These are phyloP conservation scores for Penicillium olsonii DNA, from an alignment of 2,329 filamentous ascomycete genomes.

Conservation along the genomic window DNA sequence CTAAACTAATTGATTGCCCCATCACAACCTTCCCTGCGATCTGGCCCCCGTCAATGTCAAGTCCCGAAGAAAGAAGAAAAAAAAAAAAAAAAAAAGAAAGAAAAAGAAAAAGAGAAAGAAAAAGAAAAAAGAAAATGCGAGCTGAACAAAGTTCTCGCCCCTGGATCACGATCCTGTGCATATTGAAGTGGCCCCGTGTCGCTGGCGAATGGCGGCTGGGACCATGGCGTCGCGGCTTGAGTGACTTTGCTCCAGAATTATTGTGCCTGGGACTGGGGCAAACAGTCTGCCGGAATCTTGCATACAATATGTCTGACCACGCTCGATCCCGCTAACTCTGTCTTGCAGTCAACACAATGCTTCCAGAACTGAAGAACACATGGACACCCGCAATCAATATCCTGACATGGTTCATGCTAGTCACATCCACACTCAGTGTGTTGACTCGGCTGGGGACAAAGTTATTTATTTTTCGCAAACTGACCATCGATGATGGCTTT, in stretches of 20 bases:
- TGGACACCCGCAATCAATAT: conserved; percentile 27
- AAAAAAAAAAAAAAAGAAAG: too few species aligned
- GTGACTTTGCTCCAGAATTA: not conserved
- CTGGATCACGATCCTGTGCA: too few species aligned
- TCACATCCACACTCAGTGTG: conserved; percentile 25
- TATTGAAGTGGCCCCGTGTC: too few species aligned
- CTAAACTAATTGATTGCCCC: too few species aligned
- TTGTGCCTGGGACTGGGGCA: not conserved
- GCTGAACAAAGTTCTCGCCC: too few species aligned
- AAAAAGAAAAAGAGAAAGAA: too few species aligned
- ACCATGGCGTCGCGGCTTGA: not conserved
- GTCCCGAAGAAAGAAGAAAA: too few species aligned
- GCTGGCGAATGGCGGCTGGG: too few species aligned
- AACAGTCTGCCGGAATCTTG: not conserved
- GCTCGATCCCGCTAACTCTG: not conserved
- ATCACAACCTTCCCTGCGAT: too few species aligned
- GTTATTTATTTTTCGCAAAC: conserved; percentile 24
- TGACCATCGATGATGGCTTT: conserved; percentile 25
- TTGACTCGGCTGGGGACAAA: conserved; percentile 28
- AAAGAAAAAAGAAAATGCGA: too few species aligned
- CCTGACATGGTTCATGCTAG: conserved; percentile 30
- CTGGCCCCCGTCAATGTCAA: too few species aligned
- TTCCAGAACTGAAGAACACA: conserved; percentile 11
- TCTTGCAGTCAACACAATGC: conserved; percentile 2
- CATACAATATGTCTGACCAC: not conserved